Evolutionary conservation across 768 basidiomycete genomes (phyloP), one percentile per base, ranked within the genome.

Genomic region (Lactarius akahatsu): DNA sequence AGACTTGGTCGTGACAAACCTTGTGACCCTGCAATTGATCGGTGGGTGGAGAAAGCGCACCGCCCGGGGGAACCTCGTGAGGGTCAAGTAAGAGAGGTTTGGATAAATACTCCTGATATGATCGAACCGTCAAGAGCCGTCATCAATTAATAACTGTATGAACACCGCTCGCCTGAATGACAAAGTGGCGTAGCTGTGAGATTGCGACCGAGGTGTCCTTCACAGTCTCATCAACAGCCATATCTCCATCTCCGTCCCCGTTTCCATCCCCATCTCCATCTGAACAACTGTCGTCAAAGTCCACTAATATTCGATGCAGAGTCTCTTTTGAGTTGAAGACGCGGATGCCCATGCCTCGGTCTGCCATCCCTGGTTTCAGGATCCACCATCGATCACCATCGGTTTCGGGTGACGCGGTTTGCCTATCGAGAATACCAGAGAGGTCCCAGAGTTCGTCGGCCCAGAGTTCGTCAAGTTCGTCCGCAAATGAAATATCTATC

Each of bases 321-420:
- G 84, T 79, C 15, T 85, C 84, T 76, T 90, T 90, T 62, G 83
- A 88, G 61, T 89, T 86, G 77, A 99, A 98, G 57, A 99, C 78
- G 55, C 95, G 79, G 69, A 99, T 95, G 2, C 96, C 97, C 83
- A 94, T 93, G 15, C 95, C 97, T 59, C 94, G 85, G 78, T 98
- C 96, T 1, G 95, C 90, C 92, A 99, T 96, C 20, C 94, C 93
- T 56, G 97, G 96, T 78, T 99, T 99, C 60, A 99, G 78, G 67
- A 99, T 96, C 85, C 89, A 98, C 96, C 96, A 98, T 59, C 71
- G 79, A 20, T 69, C 64, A 30, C 36, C n/a, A 36, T 36, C 28
- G 50, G 62, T 61, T 9, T 70, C 59, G 30, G 64, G 57, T 2
- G 50, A 62, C 1, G 67, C 66, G 1, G 55, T 62, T 3, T 41